Evolutionary conservation across 2,329 filamentous ascomycete species (phyloP), one percentile per base, ranked within the genome.

Genomic region (Rhinocladiella similis): DNA sequence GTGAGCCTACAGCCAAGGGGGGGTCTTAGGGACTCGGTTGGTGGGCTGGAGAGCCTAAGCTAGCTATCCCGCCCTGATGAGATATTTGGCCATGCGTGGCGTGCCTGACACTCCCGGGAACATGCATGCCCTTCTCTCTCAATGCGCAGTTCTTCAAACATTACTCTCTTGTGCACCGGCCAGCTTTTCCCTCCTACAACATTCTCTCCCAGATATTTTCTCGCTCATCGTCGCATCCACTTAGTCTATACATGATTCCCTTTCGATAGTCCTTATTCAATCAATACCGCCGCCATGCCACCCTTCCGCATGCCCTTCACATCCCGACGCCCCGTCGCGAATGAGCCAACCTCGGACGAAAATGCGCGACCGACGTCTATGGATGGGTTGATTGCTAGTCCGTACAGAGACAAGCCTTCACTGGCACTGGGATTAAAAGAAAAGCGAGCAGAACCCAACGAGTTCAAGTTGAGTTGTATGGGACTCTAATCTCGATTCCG

Each of bases 401-500:
- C 65, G 47, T 59, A 59, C 60, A 41, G 53, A 56, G 55, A 83
- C 63, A 84, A 82, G 71, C 77, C 82, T 13, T 84, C 84, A 18
- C 83, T 84, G 35, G 77, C 81, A 43, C 74, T 88, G 68, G 87
- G 82, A 67, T 80, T 87, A 53, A 80, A 80, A 63, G 85, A 81
- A 68, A 79, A 77, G 66, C 81, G 75, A 66, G 83, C 84, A 69
- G 85, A 89, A 64, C 86, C 80, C 35, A 84, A 83, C 62, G 88
- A 90, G 71, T 91, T 90, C 75, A 89, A 91, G 74, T 82, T 91
- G 82, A 90, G 87, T 73, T 88, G 88, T 90, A 82, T 68, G 84
- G 54, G 45, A 45, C 48, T 47, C n/a, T 13, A 27, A n/a, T 22
- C 25, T 29, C n/a, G 25, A 22, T 29, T 18, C 43, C 43, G 27